phyloP scores from a whole-genome alignment of 164 flowering plant genomes.

The Brasenia schreberi region DNA sequence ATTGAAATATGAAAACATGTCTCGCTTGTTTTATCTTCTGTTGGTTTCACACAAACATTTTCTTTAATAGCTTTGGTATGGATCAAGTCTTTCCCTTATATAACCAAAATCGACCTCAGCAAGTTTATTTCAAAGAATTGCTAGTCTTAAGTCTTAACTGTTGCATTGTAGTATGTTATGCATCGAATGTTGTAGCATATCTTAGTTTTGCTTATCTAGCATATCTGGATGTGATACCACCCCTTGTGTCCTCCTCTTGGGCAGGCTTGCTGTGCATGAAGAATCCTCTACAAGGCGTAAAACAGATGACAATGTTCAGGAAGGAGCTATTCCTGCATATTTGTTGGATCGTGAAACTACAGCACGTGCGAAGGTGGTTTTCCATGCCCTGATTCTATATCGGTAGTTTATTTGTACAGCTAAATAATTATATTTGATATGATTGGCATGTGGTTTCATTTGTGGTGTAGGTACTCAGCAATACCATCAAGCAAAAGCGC shows the following conservation, averaged over 20 bases:
- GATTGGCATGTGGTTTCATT: not conserved
- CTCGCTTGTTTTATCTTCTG: no score
- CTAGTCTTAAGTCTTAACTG: no score
- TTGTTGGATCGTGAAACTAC: conserved; percentile 93
- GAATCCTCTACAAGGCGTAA: conserved; percentile 78
- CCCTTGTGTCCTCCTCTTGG: conserved; percentile 1
- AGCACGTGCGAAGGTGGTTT: conserved; percentile 72
- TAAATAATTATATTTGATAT: not conserved
- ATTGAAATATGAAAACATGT: no score
- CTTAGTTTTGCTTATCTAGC: no score
- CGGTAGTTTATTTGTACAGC: not conserved
- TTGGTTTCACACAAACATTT: no score
- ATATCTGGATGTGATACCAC: no score
- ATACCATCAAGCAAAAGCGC: conserved; percentile 93
- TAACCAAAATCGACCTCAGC: no score
- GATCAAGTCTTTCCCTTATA: no score
- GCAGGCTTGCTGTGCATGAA: conserved; percentile 81
- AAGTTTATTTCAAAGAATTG: no score
- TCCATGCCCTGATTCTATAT: not conserved
- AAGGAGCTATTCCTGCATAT: conserved; percentile 92
- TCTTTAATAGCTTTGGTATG: no score
- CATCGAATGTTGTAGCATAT: no score
- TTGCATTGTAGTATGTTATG: no score
- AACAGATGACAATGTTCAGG: conserved; percentile 78
- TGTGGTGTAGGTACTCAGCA: conserved; percentile 60